phyloP scores from a whole-genome alignment of 805 yeast genomes.

The Wickerhamiella kurtzmanii region DNA sequence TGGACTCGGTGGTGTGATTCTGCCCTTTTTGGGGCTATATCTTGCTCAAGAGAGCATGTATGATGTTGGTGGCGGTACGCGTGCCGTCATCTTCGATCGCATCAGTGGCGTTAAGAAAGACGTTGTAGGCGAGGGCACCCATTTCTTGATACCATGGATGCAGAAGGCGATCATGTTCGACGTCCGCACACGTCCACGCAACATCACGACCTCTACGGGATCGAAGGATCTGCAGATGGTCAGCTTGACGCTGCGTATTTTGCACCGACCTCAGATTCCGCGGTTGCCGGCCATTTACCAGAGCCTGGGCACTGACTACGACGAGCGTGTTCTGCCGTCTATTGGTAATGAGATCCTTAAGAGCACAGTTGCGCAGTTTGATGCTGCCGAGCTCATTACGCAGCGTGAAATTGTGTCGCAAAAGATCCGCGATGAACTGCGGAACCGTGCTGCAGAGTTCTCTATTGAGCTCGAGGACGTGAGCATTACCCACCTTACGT shows the following conservation, averaged over 20 bases:
- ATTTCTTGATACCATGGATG: slow-evolving; percentile 89
- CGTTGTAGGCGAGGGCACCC: slow-evolving; percentile 96
- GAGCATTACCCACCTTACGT: slow-evolving; percentile 93
- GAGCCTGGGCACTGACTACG: slow-evolving; percentile 84
- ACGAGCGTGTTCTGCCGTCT: slow-evolving; percentile 84
- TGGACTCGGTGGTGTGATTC: slow-evolving; percentile 18
- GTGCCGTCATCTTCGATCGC: slow-evolving; percentile 93
- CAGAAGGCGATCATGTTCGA: slow-evolving; percentile 84
- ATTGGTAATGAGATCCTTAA: slow-evolving; percentile 86
- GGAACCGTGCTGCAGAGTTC: slow-evolving; percentile 74
- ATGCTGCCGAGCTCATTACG: slow-evolving; percentile 91
- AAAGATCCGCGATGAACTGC: slow-evolving; percentile 74
- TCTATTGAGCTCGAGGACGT: slow-evolving; percentile 90
- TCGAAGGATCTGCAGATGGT: slow-evolving; percentile 96
- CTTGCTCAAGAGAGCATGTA: slow-evolving; percentile 68
- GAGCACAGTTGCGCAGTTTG: slow-evolving; percentile 84
- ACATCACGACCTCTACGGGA: slow-evolving; percentile 88
- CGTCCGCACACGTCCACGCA: slow-evolving; percentile 87
- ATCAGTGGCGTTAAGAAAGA: slow-evolving; percentile 71
- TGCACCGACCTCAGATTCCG: slow-evolving; percentile 84
- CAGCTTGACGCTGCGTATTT: slow-evolving; percentile 77
- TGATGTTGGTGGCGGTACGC: slow-evolving; percentile 89
- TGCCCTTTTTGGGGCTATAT: slow-evolving; percentile 35
- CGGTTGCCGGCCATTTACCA: slow-evolving; percentile 80
- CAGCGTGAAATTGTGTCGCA: slow-evolving; percentile 92